Percentiles rank a stretch among this genome's conserved stretches.
These are phyloP conservation scores for Elsinoe australis DNA, from an alignment of 2,329 filamentous ascomycete species.

Conservation along the genomic window DNA sequence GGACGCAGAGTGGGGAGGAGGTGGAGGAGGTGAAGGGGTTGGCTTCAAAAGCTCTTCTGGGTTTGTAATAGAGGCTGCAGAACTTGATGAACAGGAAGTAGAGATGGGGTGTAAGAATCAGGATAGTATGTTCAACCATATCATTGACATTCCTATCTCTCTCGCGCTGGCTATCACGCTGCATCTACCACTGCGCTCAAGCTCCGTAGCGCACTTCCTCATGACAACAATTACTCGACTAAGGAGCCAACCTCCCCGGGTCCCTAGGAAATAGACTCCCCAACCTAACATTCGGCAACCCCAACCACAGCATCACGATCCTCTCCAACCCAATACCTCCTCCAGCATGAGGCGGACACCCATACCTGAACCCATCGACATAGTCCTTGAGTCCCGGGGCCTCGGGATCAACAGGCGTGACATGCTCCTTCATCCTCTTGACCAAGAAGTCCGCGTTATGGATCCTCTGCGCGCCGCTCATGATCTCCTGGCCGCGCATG, in stretches of 20 bases:
- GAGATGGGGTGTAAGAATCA: no score
- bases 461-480: slow-evolving; percentile 60
- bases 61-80: neutral
- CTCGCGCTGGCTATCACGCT: no score
- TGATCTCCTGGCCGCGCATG: slow-evolving; percentile 63
- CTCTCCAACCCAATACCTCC: slow-evolving; percentile 59
- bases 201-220: no score
- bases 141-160: no score
- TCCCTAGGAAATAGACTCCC: slow-evolving; percentile 58
- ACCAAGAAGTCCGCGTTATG: slow-evolving; percentile 53
- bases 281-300: slow-evolving; percentile 55
- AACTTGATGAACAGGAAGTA: neutral
- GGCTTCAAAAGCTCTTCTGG: slow-evolving; percentile 22
- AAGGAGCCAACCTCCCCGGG: slow-evolving; percentile 48
- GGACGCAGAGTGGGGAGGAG: slow-evolving; percentile 23
- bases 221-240: slow-evolving; percentile 21
- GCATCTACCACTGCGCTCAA: no score
- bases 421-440: slow-evolving; percentile 51
- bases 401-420: slow-evolving; percentile 49
- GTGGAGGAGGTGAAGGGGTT: slow-evolving; percentile 26
- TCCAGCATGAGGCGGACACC: slow-evolving; percentile 57
- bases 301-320: slow-evolving; percentile 60
- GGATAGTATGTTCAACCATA: no score
- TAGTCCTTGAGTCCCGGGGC: slow-evolving; percentile 56
- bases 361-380: slow-evolving; percentile 56